Evolutionary conservation across 768 basidiomycete species (phyloP).

Genomic region (Trametes elegans): DNA sequence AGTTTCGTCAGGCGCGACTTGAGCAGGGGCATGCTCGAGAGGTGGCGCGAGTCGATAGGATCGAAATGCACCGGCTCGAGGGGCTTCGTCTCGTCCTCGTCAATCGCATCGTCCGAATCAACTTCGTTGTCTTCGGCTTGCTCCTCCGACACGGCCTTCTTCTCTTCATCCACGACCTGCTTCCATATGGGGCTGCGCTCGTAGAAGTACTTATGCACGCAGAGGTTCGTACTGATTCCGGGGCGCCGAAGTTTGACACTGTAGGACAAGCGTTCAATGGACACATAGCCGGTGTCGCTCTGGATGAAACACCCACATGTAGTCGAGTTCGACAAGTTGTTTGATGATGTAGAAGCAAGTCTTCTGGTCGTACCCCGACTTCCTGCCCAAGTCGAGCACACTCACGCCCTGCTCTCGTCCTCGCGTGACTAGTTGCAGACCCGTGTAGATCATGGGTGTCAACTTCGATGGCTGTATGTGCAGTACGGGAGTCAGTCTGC

Average conservation of each 20-base stretch:
- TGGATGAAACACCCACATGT: slow-evolving; percentile 55
- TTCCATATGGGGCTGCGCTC: slow-evolving; percentile 75
- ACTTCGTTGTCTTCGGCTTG: slow-evolving; percentile 32
- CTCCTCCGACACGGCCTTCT: slow-evolving; percentile 40
- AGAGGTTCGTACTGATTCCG: slow-evolving; percentile 73
- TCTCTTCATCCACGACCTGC: slow-evolving; percentile 70
- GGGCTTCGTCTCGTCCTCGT: slow-evolving; percentile 19
- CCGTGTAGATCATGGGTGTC: slow-evolving; percentile 81
- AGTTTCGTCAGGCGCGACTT: slow-evolving; percentile 69
- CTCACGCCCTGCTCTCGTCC: slow-evolving; percentile 76
- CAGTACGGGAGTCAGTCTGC: background rate
- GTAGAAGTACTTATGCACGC: slow-evolving; percentile 83
- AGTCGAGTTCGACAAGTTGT: slow-evolving; percentile 67
- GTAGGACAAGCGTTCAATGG: too few relatives aligned
- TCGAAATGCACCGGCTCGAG: slow-evolving; percentile 49
- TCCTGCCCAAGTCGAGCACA: slow-evolving; percentile 72
- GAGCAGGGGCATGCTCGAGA: slow-evolving; percentile 73
- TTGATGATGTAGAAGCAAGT: slow-evolving; percentile 85
- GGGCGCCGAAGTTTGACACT: slow-evolving; percentile 73
- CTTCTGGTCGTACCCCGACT: slow-evolving; percentile 85
- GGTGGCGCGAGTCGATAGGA: slow-evolving; percentile 73
- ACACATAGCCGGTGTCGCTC: background rate
- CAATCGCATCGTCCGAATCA: slow-evolving; percentile 24
- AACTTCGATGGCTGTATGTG: slow-evolving; percentile 65
- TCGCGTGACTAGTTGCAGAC: slow-evolving; percentile 81